A percentile compares a stretch with the other conserved stretches of the same genome.
These are phyloP conservation scores for Setomelanomma holmii DNA, from an alignment of 2,329 filamentous ascomycete genomes.

Conservation along the genomic window DNA sequence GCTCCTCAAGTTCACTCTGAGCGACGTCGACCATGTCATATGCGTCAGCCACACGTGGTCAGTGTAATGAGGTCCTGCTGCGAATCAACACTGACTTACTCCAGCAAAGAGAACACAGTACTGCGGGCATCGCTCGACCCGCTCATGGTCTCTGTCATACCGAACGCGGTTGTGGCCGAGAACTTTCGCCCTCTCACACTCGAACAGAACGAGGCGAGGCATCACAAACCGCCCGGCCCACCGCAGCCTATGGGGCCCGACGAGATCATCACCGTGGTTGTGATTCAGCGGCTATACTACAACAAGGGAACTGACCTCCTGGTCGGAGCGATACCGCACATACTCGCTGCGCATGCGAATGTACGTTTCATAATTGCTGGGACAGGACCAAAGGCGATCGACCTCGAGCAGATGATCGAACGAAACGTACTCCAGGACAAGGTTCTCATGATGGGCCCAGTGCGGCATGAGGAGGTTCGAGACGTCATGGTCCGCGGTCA, in stretches of 20 bases:
- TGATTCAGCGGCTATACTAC: conserved; percentile 96
- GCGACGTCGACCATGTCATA: conserved; percentile 97
- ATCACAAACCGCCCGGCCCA: conserved; percentile 56
- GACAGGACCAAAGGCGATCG: conserved; percentile 94
- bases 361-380: conserved; percentile 97
- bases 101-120: conserved; percentile 96
- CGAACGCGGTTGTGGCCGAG: conserved; percentile 95
- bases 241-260: conserved; percentile 77
- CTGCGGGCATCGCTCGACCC: conserved; percentile 93
- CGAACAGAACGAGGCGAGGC: conserved; percentile 25
- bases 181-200: conserved; percentile 81
- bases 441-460: conserved; percentile 88
- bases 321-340: conserved; percentile 93
- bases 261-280: conserved; percentile 93
- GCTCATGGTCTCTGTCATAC: conserved; percentile 96
- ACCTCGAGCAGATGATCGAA: conserved; percentile 97
- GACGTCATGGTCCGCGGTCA: conserved; percentile 98
- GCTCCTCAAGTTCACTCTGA: conserved; percentile 91
- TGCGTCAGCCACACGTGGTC: conserved; percentile 98
- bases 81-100: conserved; percentile 11
- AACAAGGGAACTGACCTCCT: conserved; percentile 98
- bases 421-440: conserved; percentile 92
- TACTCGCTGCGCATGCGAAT: conserved; percentile 86
- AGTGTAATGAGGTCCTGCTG: not conserved
- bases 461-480: conserved; percentile 94